Evolutionary conservation across 2,329 filamentous ascomycete species (phyloP).

Genomic region (Thelonectria discophora): DNA sequence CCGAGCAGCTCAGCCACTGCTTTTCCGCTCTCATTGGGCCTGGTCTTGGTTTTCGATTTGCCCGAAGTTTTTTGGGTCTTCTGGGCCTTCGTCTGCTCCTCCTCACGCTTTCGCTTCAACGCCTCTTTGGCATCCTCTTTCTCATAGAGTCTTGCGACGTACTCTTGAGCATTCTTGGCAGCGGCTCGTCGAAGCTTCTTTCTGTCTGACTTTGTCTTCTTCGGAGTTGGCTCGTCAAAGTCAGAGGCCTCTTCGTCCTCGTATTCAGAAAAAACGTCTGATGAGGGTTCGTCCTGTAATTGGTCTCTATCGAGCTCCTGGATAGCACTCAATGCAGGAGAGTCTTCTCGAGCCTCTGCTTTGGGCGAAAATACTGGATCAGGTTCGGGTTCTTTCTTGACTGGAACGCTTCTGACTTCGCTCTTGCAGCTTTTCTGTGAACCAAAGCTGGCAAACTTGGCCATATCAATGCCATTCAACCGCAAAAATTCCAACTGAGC

Average conservation of each 20-base stretch:
- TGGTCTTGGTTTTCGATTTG: background rate
- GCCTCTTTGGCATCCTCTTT: constrained; percentile 2
- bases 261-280: background rate
- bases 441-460: background rate
- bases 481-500: background rate
- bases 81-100: background rate
- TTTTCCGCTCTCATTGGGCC: background rate
- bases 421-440: background rate
- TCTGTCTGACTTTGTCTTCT: background rate
- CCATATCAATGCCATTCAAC: background rate
- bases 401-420: background rate
- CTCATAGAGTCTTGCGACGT: background rate
- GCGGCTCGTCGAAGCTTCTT: background rate
- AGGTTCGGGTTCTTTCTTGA: background rate
- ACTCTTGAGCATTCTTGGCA: constrained; percentile 7
- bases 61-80: background rate
- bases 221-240: background rate
- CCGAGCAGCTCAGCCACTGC: background rate
- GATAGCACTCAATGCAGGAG: background rate
- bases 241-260: background rate
- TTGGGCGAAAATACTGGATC: background rate
- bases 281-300: background rate
- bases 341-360: background rate
- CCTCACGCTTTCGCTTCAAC: constrained; percentile 11
- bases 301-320: background rate